These are phyloP conservation scores for Fomitiporia mediterranea DNA, from an alignment of 1,284 basidiomycete genomes.

Conservation along the genomic window DNA sequence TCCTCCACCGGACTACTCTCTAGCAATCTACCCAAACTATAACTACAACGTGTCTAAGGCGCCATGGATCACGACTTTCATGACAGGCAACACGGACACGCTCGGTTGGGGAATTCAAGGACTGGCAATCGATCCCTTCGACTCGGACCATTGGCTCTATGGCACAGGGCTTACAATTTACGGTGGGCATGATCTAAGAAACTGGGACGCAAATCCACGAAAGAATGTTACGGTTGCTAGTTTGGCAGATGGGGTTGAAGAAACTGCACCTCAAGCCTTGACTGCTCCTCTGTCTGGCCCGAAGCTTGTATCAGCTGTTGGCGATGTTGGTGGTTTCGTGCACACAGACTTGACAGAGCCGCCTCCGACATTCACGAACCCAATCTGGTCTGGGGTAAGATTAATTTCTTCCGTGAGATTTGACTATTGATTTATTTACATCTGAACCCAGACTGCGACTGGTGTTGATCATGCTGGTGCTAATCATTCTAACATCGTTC, in stretches of 20 bases:
- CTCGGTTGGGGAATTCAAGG: conserved; percentile 25
- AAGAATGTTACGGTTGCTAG: conserved; percentile 26
- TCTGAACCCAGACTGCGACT: conserved; percentile 14
- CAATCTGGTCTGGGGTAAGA: conserved; percentile 21
- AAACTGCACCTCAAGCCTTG: conserved; percentile 21
- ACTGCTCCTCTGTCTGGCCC: conserved; percentile 25
- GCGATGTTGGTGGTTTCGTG: conserved; percentile 26
- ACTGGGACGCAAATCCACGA: conserved; percentile 24
- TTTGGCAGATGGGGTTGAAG: conserved; percentile 26
- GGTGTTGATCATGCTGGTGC: conserved; percentile 24
- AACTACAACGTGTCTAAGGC: conserved; percentile 25
- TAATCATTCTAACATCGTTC: conserved; percentile 24
- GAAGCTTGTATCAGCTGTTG: conserved; percentile 23
- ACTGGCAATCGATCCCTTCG: conserved; percentile 25
- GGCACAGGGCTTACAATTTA: conserved; percentile 23
- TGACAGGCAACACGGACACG: conserved; percentile 22
- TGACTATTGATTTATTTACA: background rate
- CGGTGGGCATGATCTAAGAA: conserved; percentile 25
- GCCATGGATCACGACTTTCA: conserved; percentile 22
- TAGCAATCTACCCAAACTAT: conserved; percentile 23
- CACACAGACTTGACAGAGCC: conserved; percentile 23
- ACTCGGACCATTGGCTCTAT: conserved; percentile 26
- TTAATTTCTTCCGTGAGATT: background rate
- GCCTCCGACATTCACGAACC: conserved; percentile 22
- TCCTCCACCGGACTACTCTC: conserved; percentile 17